A percentile compares a stretch with the other conserved stretches of the same genome.
These are phyloP conservation scores for Paraglomus brasilianum DNA, from an alignment of 192 early-diverging fungal genomes.

Conservation along the genomic window DNA sequence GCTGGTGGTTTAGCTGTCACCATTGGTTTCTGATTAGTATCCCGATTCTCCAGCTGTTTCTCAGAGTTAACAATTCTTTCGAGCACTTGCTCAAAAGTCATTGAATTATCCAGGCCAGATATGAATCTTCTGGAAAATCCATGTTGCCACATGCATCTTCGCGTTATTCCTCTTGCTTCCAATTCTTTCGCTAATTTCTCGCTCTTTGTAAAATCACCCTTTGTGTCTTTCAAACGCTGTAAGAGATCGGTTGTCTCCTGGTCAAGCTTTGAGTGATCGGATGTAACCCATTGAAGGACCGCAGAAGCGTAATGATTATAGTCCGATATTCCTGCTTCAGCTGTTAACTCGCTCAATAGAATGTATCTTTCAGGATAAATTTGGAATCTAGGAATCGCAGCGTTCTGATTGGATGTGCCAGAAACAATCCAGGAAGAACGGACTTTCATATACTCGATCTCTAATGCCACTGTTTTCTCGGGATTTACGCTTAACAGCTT, in stretches of 20 bases:
- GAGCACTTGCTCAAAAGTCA: neutral
- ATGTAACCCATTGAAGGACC: conserved; percentile 20
- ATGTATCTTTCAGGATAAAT: neutral
- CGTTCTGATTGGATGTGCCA: neutral
- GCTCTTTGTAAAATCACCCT: conserved; percentile 18
- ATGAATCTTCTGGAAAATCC: conserved; percentile 3
- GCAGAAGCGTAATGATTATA: conserved; percentile 15
- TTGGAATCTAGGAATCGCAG: neutral
- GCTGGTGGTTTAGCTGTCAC: no score
- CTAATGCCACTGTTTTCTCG: neutral
- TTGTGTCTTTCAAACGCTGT: neutral
- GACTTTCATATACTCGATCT: conserved; percentile 21
- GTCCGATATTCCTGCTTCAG: neutral
- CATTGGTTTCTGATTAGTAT: no score
- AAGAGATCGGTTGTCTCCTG: neutral
- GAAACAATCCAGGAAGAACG: conserved; percentile 23
- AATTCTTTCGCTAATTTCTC: neutral
- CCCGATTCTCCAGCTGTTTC: neutral
- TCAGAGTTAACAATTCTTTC: conserved; percentile 3
- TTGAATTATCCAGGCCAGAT: neutral
- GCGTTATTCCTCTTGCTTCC: conserved; percentile 7
- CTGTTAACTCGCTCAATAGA: neutral
- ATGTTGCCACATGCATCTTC: conserved; percentile 19
- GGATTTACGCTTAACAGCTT: neutral
- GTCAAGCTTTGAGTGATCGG: neutral